Percentiles rank a stretch among this genome's conserved stretches.
phyloP scores from a whole-genome alignment of 2,329 filamentous ascomycete genomes.

The Seiridium cupressi region DNA sequence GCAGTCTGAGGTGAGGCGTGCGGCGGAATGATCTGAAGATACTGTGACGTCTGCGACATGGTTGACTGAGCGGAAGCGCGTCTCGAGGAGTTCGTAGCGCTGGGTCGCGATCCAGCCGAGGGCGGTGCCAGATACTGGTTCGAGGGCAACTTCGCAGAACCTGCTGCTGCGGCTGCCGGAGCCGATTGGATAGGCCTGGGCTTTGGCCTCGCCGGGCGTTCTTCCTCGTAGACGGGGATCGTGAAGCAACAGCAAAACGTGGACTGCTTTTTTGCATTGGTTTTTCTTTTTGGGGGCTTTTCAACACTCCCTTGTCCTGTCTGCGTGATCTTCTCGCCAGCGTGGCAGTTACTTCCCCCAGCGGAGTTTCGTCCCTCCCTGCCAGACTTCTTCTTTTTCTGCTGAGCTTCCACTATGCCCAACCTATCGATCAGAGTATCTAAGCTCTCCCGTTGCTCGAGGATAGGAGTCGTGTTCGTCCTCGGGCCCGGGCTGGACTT shows the following conservation, averaged over 20 bases:
- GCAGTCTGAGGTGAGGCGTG: constrained; percentile 65
- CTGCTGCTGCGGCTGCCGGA: constrained; percentile 22
- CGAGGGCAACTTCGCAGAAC: constrained; percentile 27
- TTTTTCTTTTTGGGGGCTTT: constrained; percentile 19
- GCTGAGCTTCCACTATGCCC: constrained; percentile 67
- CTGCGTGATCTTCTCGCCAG: constrained; percentile 16
- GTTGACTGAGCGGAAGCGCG: constrained; percentile 24
- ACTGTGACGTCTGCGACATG: constrained; percentile 36
- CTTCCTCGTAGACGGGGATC: constrained; percentile 43
- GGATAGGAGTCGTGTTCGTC: constrained; percentile 46
- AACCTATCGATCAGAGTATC: constrained; percentile 83
- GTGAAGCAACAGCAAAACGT: constrained; percentile 54
- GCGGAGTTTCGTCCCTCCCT: background rate
- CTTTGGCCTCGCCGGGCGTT: constrained; percentile 41
- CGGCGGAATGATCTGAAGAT: constrained; percentile 69
- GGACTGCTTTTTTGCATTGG: constrained; percentile 22
- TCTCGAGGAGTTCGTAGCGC: constrained; percentile 16
- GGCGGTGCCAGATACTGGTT: constrained; percentile 24
- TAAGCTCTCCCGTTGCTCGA: constrained; percentile 71
- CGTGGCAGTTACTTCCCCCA: background rate
- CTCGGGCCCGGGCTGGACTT: constrained; percentile 44
- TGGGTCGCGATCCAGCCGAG: constrained; percentile 23
- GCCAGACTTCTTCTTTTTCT: constrained; percentile 37
- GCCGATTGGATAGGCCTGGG: constrained; percentile 43
- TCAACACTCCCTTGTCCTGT: background rate